phyloP scores from a whole-genome alignment of 2,329 filamentous ascomycete genomes.

The Colletotrichum paranaense region DNA sequence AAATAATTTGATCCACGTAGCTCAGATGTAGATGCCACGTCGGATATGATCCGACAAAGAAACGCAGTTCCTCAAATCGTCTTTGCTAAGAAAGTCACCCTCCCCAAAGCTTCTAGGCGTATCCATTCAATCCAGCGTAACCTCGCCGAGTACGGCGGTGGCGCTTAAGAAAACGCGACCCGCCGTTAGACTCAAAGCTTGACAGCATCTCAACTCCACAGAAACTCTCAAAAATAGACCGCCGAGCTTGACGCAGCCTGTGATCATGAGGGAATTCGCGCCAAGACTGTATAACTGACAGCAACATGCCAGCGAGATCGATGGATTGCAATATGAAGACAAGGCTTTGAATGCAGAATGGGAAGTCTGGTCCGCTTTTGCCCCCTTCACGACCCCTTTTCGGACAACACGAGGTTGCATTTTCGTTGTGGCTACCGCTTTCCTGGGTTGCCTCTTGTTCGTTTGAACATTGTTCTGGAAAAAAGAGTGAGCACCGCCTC shows the following conservation, averaged over 20 bases:
- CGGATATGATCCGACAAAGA: too few relatives aligned
- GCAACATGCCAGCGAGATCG: neutral
- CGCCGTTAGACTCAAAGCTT: neutral
- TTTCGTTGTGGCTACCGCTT: neutral
- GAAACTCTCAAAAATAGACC: neutral
- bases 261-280: too few relatives aligned
- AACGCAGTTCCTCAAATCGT: too few relatives aligned
- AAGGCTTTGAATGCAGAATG: neutral
- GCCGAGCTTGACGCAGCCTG: neutral
- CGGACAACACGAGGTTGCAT: conserved; percentile 4
- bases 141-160: neutral
- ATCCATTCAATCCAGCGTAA: too few relatives aligned
- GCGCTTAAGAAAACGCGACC: neutral
- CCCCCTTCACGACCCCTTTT: neutral
- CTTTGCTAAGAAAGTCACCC: too few relatives aligned
- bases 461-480: neutral
- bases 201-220: neutral
- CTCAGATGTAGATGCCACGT: too few relatives aligned
- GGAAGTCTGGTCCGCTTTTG: neutral
- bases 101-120: neutral
- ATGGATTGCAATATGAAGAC: neutral
- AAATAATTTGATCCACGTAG: too few relatives aligned
- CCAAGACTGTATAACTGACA: neutral
- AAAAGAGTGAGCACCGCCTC: neutral
- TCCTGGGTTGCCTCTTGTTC: neutral